Evolutionary conservation across 148 eudicot genomes (phyloP), one percentile per base, ranked within the genome.

Genomic region (Limonium bicolor): DNA sequence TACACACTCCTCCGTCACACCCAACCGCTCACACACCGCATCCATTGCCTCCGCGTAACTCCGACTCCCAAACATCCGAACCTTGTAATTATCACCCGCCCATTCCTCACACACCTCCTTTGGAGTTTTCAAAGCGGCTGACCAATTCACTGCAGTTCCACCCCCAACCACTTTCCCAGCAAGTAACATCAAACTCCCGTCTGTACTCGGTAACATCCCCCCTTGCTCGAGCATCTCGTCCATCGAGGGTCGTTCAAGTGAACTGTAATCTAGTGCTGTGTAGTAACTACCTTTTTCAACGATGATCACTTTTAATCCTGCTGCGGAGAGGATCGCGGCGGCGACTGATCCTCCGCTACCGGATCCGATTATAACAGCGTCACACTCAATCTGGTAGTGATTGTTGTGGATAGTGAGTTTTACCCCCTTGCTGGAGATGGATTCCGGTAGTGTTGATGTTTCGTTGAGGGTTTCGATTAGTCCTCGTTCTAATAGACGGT

Each of bases 271-370:
- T 6, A 58, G 27, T 12, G 63, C 47, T 0, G 59, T 56, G 27
- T 68, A 79, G 48, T 75, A 80, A 20, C 72, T 72, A n/a, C 88
- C 88, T 48, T 80, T 80, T 56, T 80, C 88, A 9, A 80, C 51
- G 27, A 80, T 69, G 11, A 80, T 55, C 2, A 75, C 88, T 61
- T 80, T 80, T n/a, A 65, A 63, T 21, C 88, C 79, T 0, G 74
- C 56, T 26, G 36, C 61, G 0, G 88, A 71, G 3, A 80, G 82
- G 46, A 72, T 48, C 1, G 76, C 78, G 1, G 88, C 88, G 2
- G 88, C 82, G 15, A 80, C 82, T 11, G 71, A 82, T 23, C 88
- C 88, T 0, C 88, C 88, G 45, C 80, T 66, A 5, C 82, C 87
- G 0, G 88, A 80, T 14, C 88, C 88, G 7, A 79, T 61, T 11